Evolutionary conservation across 441 rosid genomes (phyloP).

Genomic region (Manihot esculenta): DNA sequence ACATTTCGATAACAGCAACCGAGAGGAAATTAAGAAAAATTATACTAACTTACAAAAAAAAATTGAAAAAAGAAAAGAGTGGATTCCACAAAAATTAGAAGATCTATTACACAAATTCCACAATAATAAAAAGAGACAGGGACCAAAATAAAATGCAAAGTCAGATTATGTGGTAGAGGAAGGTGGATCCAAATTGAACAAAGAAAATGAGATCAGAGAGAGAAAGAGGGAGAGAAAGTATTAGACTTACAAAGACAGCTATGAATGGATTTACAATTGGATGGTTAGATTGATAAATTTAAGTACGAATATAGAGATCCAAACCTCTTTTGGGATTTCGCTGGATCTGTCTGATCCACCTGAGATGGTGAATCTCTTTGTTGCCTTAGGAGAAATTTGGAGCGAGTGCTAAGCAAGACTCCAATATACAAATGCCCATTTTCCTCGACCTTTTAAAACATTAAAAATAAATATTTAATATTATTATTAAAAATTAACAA

Average conservation of each 20-base stretch:
- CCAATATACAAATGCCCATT: not conserved
- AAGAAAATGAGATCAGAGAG: not conserved
- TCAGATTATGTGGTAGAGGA: not conserved
- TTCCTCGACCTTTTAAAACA: too few species aligned
- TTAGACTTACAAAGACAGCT: not conserved
- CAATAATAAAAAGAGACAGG: not conserved
- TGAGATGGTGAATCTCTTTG: slow-evolving; percentile 1
- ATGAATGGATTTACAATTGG: not conserved
- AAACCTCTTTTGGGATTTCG: slow-evolving; percentile 7
- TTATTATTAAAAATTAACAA: too few species aligned
- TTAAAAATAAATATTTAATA: too few species aligned
- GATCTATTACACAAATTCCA: not conserved
- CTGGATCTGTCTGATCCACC: slow-evolving; percentile 31
- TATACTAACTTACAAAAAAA: too few species aligned
- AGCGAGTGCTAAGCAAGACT: slow-evolving; percentile 27
- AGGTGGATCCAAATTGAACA: not conserved
- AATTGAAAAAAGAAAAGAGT: not conserved
- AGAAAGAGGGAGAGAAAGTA: not conserved
- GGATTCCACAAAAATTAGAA: not conserved
- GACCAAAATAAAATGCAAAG: not conserved
- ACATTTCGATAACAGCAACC: not conserved
- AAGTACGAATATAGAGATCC: slow-evolving; percentile 1
- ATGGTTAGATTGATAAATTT: not conserved
- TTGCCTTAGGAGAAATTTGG: slow-evolving; percentile 23
- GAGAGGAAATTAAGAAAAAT: not conserved